Base-by-base conservation (phyloP, 176 grass and related monocot species). In the Triticum dicoccoides region DNA sequence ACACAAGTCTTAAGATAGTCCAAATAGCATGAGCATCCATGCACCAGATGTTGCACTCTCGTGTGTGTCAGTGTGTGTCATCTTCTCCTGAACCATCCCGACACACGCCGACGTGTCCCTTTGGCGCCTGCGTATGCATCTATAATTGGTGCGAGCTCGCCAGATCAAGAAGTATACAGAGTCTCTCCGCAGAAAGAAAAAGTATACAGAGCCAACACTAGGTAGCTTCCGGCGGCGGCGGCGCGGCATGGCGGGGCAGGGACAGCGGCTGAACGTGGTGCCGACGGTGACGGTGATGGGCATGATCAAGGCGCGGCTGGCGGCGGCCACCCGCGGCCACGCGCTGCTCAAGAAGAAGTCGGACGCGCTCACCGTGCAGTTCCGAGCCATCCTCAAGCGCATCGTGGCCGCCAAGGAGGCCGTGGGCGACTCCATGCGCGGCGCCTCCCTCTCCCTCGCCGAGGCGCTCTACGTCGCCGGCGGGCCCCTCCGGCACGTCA, bases 291-390 rank as follows among this genome's bases (percentile, higher is more conserved):
- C 89, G 70, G 88, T 89, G 91, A 93, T 95, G 25, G 93, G 89
- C 4, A 42, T 87, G 71, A 86, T 95, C 91, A 98, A 98, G 87
- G 85, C 85, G 30, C 89, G 91, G 27, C 91, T 98, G 3, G 52
- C 90, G 38, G 93, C 89, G 18, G 95, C 93, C 4, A 92, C 82
- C 25, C 84, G 92, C 20, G 91, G 95, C 33, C 92, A 95, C 72
- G 93, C 93, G 47, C 86, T 98, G 62, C 91, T 98, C 21, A 98
- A 95, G 92, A 97, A 94, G 92, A 98, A 98, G 87, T 95, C 92
- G 17, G 95, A 98, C 66, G 95, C 93, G 32, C 85, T 98, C 15
- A 93, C 91, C 8, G 87, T 87, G 27, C 80, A 91, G 78, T 97
- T 97, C 83, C 89, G 91, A 12, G 64, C 85, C 42, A 98, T 95